A percentile compares a stretch with the other conserved stretches of the same genome.
Conservation (phyloP, 1,139 yeast species). For the Nakaseomyces kungkrabaensis region DNA sequence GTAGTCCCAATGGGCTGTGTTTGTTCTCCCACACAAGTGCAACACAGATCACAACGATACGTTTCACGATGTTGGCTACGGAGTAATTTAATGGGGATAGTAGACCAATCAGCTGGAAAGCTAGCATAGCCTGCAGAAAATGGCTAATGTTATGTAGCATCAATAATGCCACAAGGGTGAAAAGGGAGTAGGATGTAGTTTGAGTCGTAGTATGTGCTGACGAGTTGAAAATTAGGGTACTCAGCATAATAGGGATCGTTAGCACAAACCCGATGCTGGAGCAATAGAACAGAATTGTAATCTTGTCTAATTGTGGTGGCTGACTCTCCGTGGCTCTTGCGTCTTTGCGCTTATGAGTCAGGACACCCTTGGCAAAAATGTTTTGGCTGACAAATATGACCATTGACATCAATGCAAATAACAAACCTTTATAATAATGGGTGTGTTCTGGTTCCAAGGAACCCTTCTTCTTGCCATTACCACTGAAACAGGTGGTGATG, state of each 20-base stretch:
- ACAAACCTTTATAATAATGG: slow-evolving; percentile 39
- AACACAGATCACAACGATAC: slow-evolving; percentile 74
- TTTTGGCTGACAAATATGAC: slow-evolving; percentile 83
- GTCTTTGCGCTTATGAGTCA: slow-evolving; percentile 40
- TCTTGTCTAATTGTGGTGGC: slow-evolving; percentile 50
- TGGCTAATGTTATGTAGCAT: slow-evolving; percentile 66
- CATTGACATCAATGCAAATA: slow-evolving; percentile 73
- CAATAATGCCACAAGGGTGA: slow-evolving; percentile 29
- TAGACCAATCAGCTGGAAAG: slow-evolving; percentile 80
- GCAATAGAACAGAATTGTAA: slow-evolving; percentile 75
- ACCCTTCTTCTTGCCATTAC: slow-evolving; percentile 29
- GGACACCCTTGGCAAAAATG: slow-evolving; percentile 75
- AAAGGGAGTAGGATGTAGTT: slow-evolving; percentile 20
- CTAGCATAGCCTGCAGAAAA: slow-evolving; percentile 74
- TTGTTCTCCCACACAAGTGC: slow-evolving; percentile 76
- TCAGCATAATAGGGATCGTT: slow-evolving; percentile 69
- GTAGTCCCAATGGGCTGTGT: slow-evolving; percentile 44
- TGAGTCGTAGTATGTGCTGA: slow-evolving; percentile 26
- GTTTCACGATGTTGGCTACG: slow-evolving; percentile 78
- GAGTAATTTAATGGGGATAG: slow-evolving; percentile 85
- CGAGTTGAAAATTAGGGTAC: slow-evolving; percentile 25
- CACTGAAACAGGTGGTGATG: slow-evolving; percentile 59
- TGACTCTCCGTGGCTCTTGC: not conserved
- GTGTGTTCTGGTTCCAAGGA: slow-evolving; percentile 31
- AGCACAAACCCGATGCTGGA: slow-evolving; percentile 69